phyloP scores from a whole-genome alignment of 2,329 filamentous ascomycete genomes.

The Diaporthe nobilis region DNA sequence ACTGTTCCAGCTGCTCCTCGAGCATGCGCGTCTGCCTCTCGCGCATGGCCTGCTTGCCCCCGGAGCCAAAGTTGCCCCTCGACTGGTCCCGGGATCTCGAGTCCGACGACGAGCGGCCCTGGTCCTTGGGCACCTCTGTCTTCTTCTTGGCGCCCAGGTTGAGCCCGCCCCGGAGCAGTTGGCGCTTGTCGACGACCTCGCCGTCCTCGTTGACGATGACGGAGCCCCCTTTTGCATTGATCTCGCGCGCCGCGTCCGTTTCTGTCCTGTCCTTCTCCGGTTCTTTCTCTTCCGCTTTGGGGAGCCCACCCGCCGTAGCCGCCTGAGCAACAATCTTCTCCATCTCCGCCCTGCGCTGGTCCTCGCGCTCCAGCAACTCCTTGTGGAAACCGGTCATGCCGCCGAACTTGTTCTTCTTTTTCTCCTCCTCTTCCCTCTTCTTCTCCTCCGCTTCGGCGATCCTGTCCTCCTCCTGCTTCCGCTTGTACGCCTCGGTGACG shows the following conservation, averaged over 20 bases:
- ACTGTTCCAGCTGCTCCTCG: constrained; percentile 81
- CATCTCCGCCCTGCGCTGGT: constrained; percentile 77
- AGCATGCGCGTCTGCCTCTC: constrained; percentile 85
- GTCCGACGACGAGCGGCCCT: constrained; percentile 48
- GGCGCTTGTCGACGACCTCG: constrained; percentile 86
- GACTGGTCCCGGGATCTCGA: constrained; percentile 47
- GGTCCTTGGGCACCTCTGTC: constrained; percentile 54
- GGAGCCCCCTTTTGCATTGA: constrained; percentile 72
- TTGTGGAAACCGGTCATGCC: constrained; percentile 87
- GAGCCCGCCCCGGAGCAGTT: constrained; percentile 81
- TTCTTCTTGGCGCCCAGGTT: constrained; percentile 79
- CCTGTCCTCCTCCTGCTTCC: constrained; percentile 82
- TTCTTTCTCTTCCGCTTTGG: constrained; percentile 50
- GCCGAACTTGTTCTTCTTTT: constrained; percentile 73
- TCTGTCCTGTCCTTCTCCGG: constrained; percentile 67
- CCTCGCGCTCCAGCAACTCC: constrained; percentile 78
- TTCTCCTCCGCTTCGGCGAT: constrained; percentile 80
- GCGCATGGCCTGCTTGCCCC: constrained; percentile 76
- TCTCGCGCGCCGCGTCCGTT: constrained; percentile 75
- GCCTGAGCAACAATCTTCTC: constrained; percentile 76
- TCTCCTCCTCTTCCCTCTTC: constrained; percentile 73
- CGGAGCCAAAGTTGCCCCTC: constrained; percentile 58
- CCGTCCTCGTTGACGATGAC: constrained; percentile 86
- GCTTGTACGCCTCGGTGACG: constrained; percentile 86
- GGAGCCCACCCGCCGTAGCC: constrained; percentile 56